These are phyloP conservation scores for Aspergillus bridgeri DNA, from an alignment of 495 filamentous ascomycete species.

Conservation along the genomic window DNA sequence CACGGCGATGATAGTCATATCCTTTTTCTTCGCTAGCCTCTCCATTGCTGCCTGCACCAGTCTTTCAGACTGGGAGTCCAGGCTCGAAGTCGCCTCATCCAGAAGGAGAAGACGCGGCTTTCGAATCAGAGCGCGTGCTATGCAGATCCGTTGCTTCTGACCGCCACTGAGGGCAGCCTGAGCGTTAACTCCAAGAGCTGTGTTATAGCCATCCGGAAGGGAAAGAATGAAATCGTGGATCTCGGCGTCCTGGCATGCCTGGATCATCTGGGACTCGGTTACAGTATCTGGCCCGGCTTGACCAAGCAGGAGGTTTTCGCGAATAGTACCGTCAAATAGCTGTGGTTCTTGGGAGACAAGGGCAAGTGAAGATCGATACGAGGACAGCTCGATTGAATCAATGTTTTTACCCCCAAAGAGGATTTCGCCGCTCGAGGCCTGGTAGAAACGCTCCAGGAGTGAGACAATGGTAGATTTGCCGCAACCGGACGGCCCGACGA, in stretches of 20 bases:
- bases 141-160: constrained; percentile 66
- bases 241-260: constrained; percentile 58
- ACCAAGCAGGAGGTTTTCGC: constrained; percentile 56
- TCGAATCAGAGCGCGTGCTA: constrained; percentile 66
- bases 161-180: constrained; percentile 62
- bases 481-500: constrained; percentile 69
- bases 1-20: constrained; percentile 63
- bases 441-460: constrained; percentile 65
- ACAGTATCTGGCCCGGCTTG: constrained; percentile 15
- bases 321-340: constrained; percentile 58
- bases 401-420: constrained; percentile 50
- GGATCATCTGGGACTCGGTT: constrained; percentile 47
- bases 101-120: constrained; percentile 63
- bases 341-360: constrained; percentile 60
- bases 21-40: constrained; percentile 43
- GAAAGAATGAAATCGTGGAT: constrained; percentile 61
- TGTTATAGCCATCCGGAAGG: constrained; percentile 57
- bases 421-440: constrained; percentile 51
- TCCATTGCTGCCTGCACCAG: constrained; percentile 65
- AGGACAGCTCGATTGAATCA: constrained; percentile 29
- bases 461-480: constrained; percentile 72
- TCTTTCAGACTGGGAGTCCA: constrained; percentile 66
- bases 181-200: constrained; percentile 36
- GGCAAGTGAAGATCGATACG: constrained; percentile 51
- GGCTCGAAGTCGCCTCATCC: constrained; percentile 67